These are phyloP conservation scores for Tilletia setariae DNA, from an alignment of 1,284 basidiomycete species.

Conservation along the genomic window DNA sequence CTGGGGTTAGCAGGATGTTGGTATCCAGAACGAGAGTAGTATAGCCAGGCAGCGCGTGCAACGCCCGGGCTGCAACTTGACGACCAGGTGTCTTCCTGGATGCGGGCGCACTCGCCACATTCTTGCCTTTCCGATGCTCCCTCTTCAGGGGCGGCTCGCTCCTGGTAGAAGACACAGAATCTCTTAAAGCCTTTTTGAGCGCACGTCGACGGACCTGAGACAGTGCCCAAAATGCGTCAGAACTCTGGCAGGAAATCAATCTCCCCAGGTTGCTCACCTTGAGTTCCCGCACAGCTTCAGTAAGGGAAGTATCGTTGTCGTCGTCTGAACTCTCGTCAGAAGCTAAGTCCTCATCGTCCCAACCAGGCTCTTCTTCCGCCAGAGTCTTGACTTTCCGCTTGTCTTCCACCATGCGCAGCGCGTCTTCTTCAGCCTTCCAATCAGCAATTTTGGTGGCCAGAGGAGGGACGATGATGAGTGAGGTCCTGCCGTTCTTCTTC, in stretches of 20 bases:
- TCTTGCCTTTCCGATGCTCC: background rate
- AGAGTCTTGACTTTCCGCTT: background rate
- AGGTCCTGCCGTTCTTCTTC: constrained; percentile 15
- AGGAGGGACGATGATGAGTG: constrained; percentile 62
- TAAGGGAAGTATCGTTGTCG: constrained; percentile 58
- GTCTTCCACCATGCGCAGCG: constrained; percentile 6
- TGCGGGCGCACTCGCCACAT: background rate
- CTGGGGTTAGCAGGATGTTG: constrained; percentile 65
- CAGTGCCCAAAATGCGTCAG: background rate
- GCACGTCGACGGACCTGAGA: constrained; percentile 67
- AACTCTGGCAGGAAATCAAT: background rate
- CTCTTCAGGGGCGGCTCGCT: constrained; percentile 18
- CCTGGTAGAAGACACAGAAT: constrained; percentile 43
- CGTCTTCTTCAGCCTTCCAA: constrained; percentile 69
- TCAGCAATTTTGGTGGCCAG: constrained; percentile 68
- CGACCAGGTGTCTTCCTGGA: background rate
- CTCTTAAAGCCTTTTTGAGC: constrained; percentile 59
- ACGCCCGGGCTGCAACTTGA: background rate
- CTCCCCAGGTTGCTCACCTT: constrained; percentile 62
- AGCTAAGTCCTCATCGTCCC: constrained; percentile 21
- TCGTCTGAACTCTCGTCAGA: constrained; percentile 30
- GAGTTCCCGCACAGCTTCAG: constrained; percentile 70
- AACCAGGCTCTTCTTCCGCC: constrained; percentile 23
- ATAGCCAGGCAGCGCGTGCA: constrained; percentile 72
- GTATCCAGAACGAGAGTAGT: constrained; percentile 89